Conservation (phyloP, 192 early-diverging fungal genomes). For the Coemansia sp. region DNA sequence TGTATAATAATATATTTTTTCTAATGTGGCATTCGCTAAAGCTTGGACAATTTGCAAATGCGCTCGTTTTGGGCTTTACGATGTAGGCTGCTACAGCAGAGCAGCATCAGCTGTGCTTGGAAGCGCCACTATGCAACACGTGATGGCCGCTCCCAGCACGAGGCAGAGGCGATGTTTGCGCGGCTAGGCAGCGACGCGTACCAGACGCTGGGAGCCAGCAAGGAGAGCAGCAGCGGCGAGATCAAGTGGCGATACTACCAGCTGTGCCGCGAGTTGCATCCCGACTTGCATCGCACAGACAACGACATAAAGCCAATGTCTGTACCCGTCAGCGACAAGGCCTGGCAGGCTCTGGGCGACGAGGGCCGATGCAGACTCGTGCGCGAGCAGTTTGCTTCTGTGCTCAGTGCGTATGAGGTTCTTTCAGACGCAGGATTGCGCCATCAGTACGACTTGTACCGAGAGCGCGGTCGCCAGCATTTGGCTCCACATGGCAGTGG, state of each 20-base stretch:
- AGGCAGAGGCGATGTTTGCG: conserved; percentile 17
- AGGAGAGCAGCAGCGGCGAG: conserved; percentile 19
- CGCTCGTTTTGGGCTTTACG: background rate
- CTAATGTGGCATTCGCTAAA: background rate
- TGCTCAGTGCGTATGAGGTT: conserved; percentile 35
- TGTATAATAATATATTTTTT: background rate
- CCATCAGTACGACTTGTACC: conserved; percentile 20
- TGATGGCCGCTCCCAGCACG: background rate
- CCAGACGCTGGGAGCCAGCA: conserved; percentile 25
- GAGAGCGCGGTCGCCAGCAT: background rate
- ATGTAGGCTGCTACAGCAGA: background rate
- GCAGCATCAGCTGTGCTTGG: background rate
- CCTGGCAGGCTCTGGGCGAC: conserved; percentile 21
- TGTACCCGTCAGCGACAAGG: background rate
- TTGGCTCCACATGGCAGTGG: background rate
- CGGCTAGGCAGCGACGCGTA: conserved; percentile 30
- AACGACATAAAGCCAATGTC: background rate
- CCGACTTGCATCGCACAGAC: conserved; percentile 22
- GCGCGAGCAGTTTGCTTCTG: conserved; percentile 30
- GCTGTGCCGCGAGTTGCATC: conserved; percentile 47
- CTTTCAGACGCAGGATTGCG: conserved; percentile 26
- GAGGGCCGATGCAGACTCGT: conserved; percentile 12
- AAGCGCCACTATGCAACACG: background rate
- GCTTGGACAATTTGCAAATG: background rate
- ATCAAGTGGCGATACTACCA: conserved; percentile 44